These are phyloP conservation scores for Colletotrichum musicola DNA, from an alignment of 2,329 filamentous ascomycete genomes.

Conservation along the genomic window DNA sequence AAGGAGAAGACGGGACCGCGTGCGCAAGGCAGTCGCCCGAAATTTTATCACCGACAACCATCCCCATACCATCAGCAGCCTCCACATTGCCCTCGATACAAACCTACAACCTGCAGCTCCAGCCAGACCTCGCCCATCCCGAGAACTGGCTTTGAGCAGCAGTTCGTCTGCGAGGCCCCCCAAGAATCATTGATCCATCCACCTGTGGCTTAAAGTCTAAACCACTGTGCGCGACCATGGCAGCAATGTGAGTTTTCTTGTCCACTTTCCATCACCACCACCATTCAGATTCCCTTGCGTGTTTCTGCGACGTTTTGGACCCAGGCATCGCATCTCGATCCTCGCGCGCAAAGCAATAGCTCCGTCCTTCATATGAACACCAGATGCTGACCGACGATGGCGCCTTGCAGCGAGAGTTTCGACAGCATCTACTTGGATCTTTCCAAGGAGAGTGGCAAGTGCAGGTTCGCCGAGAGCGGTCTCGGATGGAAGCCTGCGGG, in stretches of 20 bases:
- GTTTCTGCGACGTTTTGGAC: neutral
- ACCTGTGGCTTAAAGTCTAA: neutral
- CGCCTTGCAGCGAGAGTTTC: conserved; percentile 80
- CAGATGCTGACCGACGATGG: conserved; percentile 21
- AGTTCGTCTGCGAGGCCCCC: neutral
- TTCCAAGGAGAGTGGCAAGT: conserved; percentile 92
- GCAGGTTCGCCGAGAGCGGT: conserved; percentile 93
- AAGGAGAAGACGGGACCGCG: conserved; percentile 28
- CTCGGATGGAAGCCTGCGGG: conserved; percentile 94
- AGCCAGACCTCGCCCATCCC: conserved; percentile 9
- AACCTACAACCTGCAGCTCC: neutral
- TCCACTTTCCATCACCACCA: neutral
- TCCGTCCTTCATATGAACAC: neutral
- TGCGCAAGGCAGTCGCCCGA: conserved; percentile 24
- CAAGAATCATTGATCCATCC: neutral
- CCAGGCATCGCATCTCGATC: too few relatives aligned
- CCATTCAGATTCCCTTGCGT: too few relatives aligned
- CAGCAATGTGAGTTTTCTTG: conserved; percentile 35
- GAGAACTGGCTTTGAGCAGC: neutral
- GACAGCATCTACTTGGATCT: conserved; percentile 97
- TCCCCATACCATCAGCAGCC: conserved; percentile 16
- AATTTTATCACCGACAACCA: conserved; percentile 34
- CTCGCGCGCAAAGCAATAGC: too few relatives aligned
- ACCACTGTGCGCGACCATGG: conserved; percentile 31
- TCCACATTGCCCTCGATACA: neutral